Evolutionary conservation across 768 basidiomycete species (phyloP), one percentile per base, ranked within the genome.

Genomic region (Xerocomellus chrysenteron): DNA sequence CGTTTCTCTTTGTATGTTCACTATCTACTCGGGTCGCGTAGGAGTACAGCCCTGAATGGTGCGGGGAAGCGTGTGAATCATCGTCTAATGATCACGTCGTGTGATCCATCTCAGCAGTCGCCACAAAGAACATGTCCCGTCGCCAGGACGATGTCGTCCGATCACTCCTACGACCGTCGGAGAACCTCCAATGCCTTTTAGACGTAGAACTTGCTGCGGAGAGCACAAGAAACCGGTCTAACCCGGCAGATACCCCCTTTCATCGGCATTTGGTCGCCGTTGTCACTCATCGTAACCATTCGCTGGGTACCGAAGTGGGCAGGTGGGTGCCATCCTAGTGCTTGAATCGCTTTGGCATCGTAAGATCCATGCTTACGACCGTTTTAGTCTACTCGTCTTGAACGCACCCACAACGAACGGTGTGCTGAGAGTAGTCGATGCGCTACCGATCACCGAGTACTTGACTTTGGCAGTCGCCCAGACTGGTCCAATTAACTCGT

Each of bases 381-480:
- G 2, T 39, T 44, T 28, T 39, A 36, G 68, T 30, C 45, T 70
- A 2, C 39, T 70, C 26, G 51, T 71, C 19, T 56, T 62, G 21
- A 50, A 56, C 35, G 13, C 30, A 3, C 47, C 51, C n/a, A 2
- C 43, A 14, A 26, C 53, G 16, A 48, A 45, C 30, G 49, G 41
- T 12, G 45, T 41, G 5, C n/a, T 39, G 9, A 50, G 47, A 41
- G 52, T 59, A 4, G 32, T 65, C 5, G 61, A 61, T 12, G 62
- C 52, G 1, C 43, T 82, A n/a, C 85, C 86, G 4, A 80, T 90
- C 33, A 77, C 80, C 50, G 78, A 76, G 11, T 70, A 75, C 35
- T 82, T 88, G 62, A 71, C 76, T 5, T 76, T 88, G 39, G 68
- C 74, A 10, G 82, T 88, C 71, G 78, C 84, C 2, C 87, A 89